Evolutionary conservation across 345 rosid genomes (phyloP).

Genomic region (Ceriops zippeliana): DNA sequence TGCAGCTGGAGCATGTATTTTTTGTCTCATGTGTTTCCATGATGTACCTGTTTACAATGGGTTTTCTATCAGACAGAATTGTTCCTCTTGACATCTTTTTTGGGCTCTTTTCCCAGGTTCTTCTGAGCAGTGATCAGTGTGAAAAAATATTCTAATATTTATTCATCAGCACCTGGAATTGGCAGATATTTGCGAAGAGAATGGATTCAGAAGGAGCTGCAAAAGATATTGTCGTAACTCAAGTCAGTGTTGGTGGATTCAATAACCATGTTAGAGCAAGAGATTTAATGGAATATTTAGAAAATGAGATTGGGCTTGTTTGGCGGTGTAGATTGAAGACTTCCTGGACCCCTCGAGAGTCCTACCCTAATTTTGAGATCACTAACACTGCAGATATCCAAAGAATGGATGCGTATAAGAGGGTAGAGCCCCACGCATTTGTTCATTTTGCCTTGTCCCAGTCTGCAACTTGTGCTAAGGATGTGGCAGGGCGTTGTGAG

Average conservation of each 20-base stretch:
- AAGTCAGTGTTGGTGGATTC: conserved; percentile 79
- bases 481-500: conserved; percentile 45
- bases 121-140: background rate
- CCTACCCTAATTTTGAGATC: conserved; percentile 61
- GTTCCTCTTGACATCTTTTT: background rate
- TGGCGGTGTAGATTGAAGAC: conserved; percentile 81
- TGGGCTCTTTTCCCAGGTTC: background rate
- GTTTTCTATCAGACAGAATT: too few relatives aligned
- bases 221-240: conserved; percentile 56
- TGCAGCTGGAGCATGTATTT: too few relatives aligned
- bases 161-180: background rate
- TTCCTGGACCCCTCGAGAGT: conserved; percentile 83
- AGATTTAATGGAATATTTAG: conserved; percentile 57
- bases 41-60: too few relatives aligned
- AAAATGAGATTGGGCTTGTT: conserved; percentile 50
- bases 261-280: conserved; percentile 46
- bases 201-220: conserved; percentile 21
- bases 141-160: background rate
- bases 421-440: conserved; percentile 81
- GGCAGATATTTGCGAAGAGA: background rate
- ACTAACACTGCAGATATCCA: conserved; percentile 20
- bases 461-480: conserved; percentile 40
- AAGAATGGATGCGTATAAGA: conserved; percentile 38
- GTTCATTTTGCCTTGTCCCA: conserved; percentile 67
- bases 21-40: too few relatives aligned